Percentiles rank a stretch among this genome's conserved stretches.
Evolutionary conservation across 352 stramenopile genomes (phyloP).

Genomic region (Pythium oligandrum): DNA sequence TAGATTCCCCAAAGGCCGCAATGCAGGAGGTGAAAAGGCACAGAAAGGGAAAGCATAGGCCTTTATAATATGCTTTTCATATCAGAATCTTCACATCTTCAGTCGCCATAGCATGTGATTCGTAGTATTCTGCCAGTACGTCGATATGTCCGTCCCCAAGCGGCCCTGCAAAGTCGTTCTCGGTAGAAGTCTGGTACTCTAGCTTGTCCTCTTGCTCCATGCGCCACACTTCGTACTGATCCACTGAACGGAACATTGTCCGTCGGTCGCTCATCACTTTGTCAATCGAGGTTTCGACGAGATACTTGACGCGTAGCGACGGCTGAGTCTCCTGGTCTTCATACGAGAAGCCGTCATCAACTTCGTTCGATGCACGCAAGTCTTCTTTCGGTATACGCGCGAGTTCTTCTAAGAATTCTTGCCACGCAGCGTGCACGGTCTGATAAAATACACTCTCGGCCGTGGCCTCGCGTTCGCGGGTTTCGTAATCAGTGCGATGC

Average conservation of each 20-base stretch:
- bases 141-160: conserved; percentile 45
- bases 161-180: conserved; percentile 36
- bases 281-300: conserved; percentile 58
- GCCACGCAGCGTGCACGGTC: conserved; percentile 42
- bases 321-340: conserved; percentile 50
- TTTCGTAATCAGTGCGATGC: conserved; percentile 64
- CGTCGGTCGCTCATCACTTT: conserved; percentile 38
- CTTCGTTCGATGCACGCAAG: conserved; percentile 20
- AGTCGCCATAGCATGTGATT: conserved; percentile 36
- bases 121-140: conserved; percentile 46
- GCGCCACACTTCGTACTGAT: conserved; percentile 58
- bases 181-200: conserved; percentile 29
- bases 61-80: conserved; percentile 4
- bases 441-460: conserved; percentile 57
- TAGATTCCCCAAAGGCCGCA: conserved; percentile 61
- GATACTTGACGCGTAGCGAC: conserved; percentile 52
- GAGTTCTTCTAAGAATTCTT: conserved; percentile 50
- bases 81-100: conserved; percentile 39
- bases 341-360: conserved; percentile 30
- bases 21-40: conserved; percentile 13
- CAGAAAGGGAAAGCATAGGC: not conserved
- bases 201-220: conserved; percentile 67
- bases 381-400: conserved; percentile 43
- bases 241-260: conserved; percentile 42
- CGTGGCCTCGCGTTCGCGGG: conserved; percentile 20